Conservation (phyloP, 2,329 filamentous ascomycete species). For the Clonostachys chloroleuca region DNA sequence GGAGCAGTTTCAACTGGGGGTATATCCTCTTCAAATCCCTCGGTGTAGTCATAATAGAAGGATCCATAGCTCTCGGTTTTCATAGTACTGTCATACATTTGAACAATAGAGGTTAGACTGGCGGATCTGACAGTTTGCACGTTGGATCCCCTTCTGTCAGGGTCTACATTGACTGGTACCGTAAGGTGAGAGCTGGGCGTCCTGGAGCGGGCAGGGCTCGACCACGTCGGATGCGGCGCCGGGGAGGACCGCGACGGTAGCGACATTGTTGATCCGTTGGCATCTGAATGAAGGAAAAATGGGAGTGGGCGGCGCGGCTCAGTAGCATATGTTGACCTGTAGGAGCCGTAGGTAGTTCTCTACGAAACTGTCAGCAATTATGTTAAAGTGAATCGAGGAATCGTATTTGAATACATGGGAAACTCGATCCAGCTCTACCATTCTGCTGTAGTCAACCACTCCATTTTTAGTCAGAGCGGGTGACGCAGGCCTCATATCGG, state of each 20-base stretch:
- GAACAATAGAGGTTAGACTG: conserved; percentile 44
- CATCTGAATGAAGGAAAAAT: conserved; percentile 30
- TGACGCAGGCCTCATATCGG: conserved; percentile 43
- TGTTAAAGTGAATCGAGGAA: too few species aligned
- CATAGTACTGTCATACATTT: conserved; percentile 33
- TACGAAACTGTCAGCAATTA: conserved; percentile 35
- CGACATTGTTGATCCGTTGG: conserved; percentile 33
- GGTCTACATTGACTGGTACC: conserved; percentile 20
- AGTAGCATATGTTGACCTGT: conserved; percentile 28
- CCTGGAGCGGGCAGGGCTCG: conserved; percentile 16
- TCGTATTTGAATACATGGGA: too few species aligned
- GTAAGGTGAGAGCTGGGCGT: conserved; percentile 21
- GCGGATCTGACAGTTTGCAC: conserved; percentile 34
- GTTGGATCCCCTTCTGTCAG: conserved; percentile 21
- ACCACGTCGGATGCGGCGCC: conserved; percentile 11
- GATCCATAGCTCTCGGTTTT: conserved; percentile 19
- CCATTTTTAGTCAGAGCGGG: conserved; percentile 44
- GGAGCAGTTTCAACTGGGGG: conserved; percentile 7
- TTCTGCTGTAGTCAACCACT: conserved; percentile 41
- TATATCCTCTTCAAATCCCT: conserved; percentile 36
- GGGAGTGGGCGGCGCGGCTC: conserved; percentile 28
- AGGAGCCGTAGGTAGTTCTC: conserved; percentile 38
- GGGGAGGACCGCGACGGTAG: conserved; percentile 23
- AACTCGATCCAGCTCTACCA: conserved; percentile 41
- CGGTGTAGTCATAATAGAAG: conserved; percentile 49